Percentiles rank a stretch among this genome's conserved stretches.
Conservation (phyloP, 1,284 basidiomycete genomes). For the Ustilago sp. region DNA sequence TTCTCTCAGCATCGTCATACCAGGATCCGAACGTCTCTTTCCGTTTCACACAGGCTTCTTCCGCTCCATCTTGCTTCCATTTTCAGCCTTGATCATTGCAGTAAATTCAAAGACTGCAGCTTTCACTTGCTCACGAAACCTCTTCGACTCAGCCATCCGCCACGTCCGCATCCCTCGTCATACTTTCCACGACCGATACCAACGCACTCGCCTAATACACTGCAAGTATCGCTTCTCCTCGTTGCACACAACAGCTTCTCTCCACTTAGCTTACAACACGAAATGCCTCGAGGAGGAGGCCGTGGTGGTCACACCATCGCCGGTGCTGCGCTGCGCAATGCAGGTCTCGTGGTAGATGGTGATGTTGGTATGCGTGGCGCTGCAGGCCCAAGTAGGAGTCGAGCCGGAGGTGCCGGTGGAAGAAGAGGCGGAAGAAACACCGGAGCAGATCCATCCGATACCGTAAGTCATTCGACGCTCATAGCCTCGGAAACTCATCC, state of each 20-base stretch:
- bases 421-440: slow-evolving; percentile 30
- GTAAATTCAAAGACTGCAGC: background rate
- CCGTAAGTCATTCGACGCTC: slow-evolving; percentile 41
- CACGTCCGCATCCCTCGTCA: background rate
- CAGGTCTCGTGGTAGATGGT: slow-evolving; percentile 44
- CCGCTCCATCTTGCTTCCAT: background rate
- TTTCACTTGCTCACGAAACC: background rate
- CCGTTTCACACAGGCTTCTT: background rate
- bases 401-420: slow-evolving; percentile 24
- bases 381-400: slow-evolving; percentile 45
- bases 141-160: background rate
- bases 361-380: slow-evolving; percentile 51
- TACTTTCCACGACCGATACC: too few relatives aligned
- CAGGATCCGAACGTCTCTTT: background rate
- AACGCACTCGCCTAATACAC: too few relatives aligned
- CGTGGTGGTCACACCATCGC: slow-evolving; percentile 49
- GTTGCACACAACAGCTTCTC: background rate
- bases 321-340: slow-evolving; percentile 47
- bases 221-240: background rate
- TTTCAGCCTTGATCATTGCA: background rate
- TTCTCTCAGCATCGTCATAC: background rate
- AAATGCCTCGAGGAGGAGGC: slow-evolving; percentile 36
- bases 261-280: background rate
- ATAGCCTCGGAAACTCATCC: background rate
- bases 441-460: slow-evolving; percentile 32